Conservation (phyloP, 2,329 filamentous ascomycete genomes). For the Leptographium lundbergii region DNA sequence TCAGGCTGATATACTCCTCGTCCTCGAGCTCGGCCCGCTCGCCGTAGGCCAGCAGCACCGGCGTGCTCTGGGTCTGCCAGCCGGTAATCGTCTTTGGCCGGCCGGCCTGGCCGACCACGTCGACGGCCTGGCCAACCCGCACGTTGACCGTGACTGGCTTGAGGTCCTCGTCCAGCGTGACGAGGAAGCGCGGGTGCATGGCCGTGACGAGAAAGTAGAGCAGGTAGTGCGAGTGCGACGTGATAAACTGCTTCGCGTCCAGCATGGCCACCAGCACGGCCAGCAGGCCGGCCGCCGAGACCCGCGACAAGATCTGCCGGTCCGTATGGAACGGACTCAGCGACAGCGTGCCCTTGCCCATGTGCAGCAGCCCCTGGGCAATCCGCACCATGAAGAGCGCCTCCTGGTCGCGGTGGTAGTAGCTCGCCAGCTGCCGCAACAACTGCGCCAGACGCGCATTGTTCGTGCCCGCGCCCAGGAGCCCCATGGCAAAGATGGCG, state of each 20-base stretch:
- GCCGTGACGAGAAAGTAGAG: slow-evolving; percentile 95
- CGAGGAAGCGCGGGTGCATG: slow-evolving; percentile 92
- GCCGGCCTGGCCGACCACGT: slow-evolving; percentile 94
- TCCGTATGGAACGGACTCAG: slow-evolving; percentile 99
- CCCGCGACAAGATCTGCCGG: slow-evolving; percentile 84
- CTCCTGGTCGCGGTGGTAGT: slow-evolving; percentile 95
- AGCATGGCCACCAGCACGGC: slow-evolving; percentile 88
- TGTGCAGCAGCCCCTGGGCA: slow-evolving; percentile 91
- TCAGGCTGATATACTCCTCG: slow-evolving; percentile 90
- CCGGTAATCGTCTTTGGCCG: slow-evolving; percentile 98
- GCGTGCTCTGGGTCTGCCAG: slow-evolving; percentile 99
- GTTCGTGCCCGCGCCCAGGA: slow-evolving; percentile 92
- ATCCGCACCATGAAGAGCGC: slow-evolving; percentile 98
- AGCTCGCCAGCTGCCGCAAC: slow-evolving; percentile 86
- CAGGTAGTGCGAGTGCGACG: slow-evolving; percentile 66
- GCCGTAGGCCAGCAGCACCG: slow-evolving; percentile 84
- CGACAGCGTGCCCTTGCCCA: slow-evolving; percentile 96
- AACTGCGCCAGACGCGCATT: slow-evolving; percentile 93
- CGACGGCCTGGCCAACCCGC: slow-evolving; percentile 91
- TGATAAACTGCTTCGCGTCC: slow-evolving; percentile 78
- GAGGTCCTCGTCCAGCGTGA: slow-evolving; percentile 89
- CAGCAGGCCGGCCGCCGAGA: slow-evolving; percentile 78
- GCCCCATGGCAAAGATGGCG: slow-evolving; percentile 97
- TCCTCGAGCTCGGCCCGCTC: slow-evolving; percentile 95
- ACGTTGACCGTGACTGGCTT: slow-evolving; percentile 93